Evolutionary conservation across 1,284 basidiomycete genomes (phyloP).

Genomic region (Naganishia albida): DNA sequence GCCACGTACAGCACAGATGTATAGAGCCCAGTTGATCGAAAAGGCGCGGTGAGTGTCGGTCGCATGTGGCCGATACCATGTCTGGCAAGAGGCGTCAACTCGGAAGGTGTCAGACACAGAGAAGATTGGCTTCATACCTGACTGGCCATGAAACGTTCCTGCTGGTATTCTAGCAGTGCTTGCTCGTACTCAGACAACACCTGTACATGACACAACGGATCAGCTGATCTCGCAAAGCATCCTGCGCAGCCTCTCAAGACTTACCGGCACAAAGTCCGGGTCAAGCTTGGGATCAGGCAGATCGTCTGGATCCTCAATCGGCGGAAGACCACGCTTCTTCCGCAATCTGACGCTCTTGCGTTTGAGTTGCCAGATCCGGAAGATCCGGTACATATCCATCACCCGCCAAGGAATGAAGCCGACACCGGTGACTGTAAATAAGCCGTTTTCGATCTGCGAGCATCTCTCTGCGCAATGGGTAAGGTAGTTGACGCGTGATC

Average conservation of each 20-base stretch:
- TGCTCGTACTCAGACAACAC: slow-evolving; percentile 74
- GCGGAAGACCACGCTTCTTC: slow-evolving; percentile 63
- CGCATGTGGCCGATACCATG: slow-evolving; percentile 85
- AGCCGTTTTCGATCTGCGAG: slow-evolving; percentile 75
- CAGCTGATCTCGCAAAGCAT: neutral
- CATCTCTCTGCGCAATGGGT: slow-evolving; percentile 62
- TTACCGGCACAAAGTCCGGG: slow-evolving; percentile 65
- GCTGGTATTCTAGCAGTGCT: slow-evolving; percentile 64
- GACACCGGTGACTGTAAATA: slow-evolving; percentile 73
- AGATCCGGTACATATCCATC: slow-evolving; percentile 74
- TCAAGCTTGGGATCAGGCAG: slow-evolving; percentile 73
- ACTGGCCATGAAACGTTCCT: slow-evolving; percentile 50
- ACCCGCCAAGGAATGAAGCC: slow-evolving; percentile 68
- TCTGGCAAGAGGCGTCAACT: slow-evolving; percentile 56
- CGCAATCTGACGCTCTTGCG: slow-evolving; percentile 62
- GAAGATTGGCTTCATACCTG: slow-evolving; percentile 40
- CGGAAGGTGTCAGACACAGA: too few species aligned
- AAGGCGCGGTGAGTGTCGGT: slow-evolving; percentile 83
- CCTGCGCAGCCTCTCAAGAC: slow-evolving; percentile 17
- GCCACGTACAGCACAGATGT: slow-evolving; percentile 49
- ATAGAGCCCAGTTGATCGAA: slow-evolving; percentile 64
- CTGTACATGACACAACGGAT: slow-evolving; percentile 24
- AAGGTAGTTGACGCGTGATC: neutral
- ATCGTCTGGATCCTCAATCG: slow-evolving; percentile 71
- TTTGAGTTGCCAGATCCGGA: slow-evolving; percentile 73